Evolutionary conservation across 768 basidiomycete species (phyloP).

Genomic region (Austroboletus festivus): DNA sequence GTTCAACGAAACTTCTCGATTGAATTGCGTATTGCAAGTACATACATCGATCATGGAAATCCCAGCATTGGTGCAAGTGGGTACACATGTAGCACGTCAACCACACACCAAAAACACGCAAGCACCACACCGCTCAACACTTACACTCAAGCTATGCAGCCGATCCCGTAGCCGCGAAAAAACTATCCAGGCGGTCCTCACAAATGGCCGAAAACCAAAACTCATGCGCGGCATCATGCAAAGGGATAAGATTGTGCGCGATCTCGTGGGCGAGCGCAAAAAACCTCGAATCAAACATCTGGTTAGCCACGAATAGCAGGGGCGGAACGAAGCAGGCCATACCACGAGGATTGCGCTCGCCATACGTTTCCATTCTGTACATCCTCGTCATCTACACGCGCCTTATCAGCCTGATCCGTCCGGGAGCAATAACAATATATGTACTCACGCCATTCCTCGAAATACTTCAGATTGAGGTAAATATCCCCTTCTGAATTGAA

Average conservation of each 20-base stretch:
- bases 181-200: not conserved
- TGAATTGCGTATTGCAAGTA: no score
- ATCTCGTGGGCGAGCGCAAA: not conserved
- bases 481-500: constrained; percentile 86
- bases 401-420: not conserved
- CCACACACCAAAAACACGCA: no score
- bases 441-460: constrained; percentile 75
- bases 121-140: no score
- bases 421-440: not conserved
- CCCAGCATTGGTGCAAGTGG: no score
- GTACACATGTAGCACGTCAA: no score
- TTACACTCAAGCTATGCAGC: no score
- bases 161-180: not conserved
- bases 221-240: not conserved
- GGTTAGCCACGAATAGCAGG: not conserved
- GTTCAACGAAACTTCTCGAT: no score
- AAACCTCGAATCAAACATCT: not conserved
- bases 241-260: not conserved
- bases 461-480: constrained; percentile 83
- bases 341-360: constrained; percentile 2
- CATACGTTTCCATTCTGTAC: not conserved
- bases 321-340: not conserved
- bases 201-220: not conserved
- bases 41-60: no score
- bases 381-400: constrained; percentile 2